Conservation (phyloP, 1,139 yeast species). For the Suhomyces bokatorum region DNA sequence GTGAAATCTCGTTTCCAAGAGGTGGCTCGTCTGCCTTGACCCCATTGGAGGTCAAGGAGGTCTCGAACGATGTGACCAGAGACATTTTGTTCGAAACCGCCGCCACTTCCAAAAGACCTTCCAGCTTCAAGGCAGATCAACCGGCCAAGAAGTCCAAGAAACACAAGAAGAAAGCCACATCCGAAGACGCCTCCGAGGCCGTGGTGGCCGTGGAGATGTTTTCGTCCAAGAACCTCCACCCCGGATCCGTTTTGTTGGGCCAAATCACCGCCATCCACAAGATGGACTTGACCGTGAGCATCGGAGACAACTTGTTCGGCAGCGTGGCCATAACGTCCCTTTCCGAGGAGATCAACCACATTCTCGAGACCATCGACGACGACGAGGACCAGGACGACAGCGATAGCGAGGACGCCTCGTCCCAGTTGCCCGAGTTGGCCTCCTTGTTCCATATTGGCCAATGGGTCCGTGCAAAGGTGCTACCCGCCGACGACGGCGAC, state of each 20-base stretch:
- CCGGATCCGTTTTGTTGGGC: constrained; percentile 77
- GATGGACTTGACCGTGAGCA: constrained; percentile 63
- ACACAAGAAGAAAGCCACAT: constrained; percentile 34
- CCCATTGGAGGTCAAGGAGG: constrained; percentile 89
- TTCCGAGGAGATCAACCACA: constrained; percentile 59
- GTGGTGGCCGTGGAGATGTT: constrained; percentile 57
- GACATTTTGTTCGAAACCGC: constrained; percentile 74
- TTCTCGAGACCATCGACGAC: constrained; percentile 53
- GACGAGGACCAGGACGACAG: constrained; percentile 48
- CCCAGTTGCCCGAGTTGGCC: constrained; percentile 56
- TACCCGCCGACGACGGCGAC: constrained; percentile 29
- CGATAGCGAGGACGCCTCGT: constrained; percentile 21
- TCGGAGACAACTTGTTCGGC: constrained; percentile 85
- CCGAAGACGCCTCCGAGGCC: constrained; percentile 26
- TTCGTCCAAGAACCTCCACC: constrained; percentile 57
- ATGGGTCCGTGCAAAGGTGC: constrained; percentile 81
- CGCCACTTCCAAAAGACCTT: constrained; percentile 33
- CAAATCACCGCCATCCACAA: constrained; percentile 64
- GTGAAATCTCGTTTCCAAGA: constrained; percentile 86
- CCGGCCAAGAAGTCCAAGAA: constrained; percentile 25
- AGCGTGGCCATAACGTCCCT: constrained; percentile 75
- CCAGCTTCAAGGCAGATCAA: constrained; percentile 25
- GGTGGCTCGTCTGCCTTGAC: constrained; percentile 88
- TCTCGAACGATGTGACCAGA: constrained; percentile 85
- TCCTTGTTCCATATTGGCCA: constrained; percentile 69